phyloP scores from a whole-genome alignment of 805 yeast species.

The Monosporozyma solicola region DNA sequence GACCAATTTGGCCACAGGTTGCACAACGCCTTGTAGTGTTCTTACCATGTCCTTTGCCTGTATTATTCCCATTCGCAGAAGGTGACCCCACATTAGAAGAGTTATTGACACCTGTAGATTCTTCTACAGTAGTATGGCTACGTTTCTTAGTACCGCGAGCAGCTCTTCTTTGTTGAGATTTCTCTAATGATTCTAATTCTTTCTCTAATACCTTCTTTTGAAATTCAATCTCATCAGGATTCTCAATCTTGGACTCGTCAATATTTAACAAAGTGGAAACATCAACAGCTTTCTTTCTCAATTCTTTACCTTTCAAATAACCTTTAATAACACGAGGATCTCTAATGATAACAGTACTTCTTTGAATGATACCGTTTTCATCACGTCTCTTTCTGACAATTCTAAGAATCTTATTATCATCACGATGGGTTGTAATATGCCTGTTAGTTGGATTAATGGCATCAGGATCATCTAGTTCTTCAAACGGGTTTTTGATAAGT shows the following conservation, averaged over 20 bases:
- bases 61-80: constrained; percentile 13
- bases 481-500: constrained; percentile 33
- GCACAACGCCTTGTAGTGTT: constrained; percentile 72
- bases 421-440: constrained; percentile 20
- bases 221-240: constrained; percentile 72
- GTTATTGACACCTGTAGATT: neutral
- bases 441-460: constrained; percentile 29
- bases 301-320: constrained; percentile 63
- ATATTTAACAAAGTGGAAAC: constrained; percentile 34
- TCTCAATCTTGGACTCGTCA: constrained; percentile 36
- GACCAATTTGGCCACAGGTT: constrained; percentile 92
- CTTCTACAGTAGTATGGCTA: constrained; percentile 5
- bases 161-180: constrained; percentile 57
- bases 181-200: constrained; percentile 73
- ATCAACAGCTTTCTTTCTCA: constrained; percentile 53
- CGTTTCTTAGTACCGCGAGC: constrained; percentile 46
- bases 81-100: neutral
- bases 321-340: constrained; percentile 86
- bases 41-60: constrained; percentile 26
- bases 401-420: constrained; percentile 38
- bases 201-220: constrained; percentile 70
- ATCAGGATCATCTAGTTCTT: constrained; percentile 31
- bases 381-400: constrained; percentile 78
- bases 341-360: constrained; percentile 65
- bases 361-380: constrained; percentile 75